phyloP scores from a whole-genome alignment of 345 rosid genomes.

The Acer yangbiense region DNA sequence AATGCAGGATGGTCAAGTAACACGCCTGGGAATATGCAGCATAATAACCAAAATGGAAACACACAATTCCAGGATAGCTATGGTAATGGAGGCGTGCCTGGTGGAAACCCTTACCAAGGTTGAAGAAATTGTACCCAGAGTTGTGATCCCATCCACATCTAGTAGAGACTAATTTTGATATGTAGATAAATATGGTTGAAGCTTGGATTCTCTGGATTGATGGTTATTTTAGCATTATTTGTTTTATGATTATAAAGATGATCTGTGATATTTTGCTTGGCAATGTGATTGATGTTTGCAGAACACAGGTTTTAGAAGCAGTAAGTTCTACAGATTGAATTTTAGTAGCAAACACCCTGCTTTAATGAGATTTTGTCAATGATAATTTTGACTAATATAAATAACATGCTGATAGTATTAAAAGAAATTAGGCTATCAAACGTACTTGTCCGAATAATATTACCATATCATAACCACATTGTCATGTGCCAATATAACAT shows the following conservation, averaged over 20 bases:
- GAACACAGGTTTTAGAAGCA: too few relatives aligned
- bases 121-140: neutral
- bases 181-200: constrained; percentile 31
- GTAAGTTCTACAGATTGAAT: too few relatives aligned
- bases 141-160: neutral
- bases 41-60: constrained; percentile 27
- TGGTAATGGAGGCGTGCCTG: constrained; percentile 21
- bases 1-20: constrained; percentile 34
- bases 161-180: neutral
- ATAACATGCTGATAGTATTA: too few relatives aligned
- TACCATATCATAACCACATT: neutral
- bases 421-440: neutral
- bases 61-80: constrained; percentile 29
- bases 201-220: neutral
- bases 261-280: neutral
- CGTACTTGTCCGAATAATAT: neutral
- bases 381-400: too few relatives aligned
- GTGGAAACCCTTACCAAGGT: constrained; percentile 20
- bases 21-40: constrained; percentile 9
- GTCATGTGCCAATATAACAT: neutral
- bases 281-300: neutral
- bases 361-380: too few relatives aligned
- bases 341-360: too few relatives aligned
- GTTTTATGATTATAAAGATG: neutral
- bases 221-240: neutral